Evolutionary conservation across 2,329 filamentous ascomycete species (phyloP).

Genomic region (Penicillium hordei): DNA sequence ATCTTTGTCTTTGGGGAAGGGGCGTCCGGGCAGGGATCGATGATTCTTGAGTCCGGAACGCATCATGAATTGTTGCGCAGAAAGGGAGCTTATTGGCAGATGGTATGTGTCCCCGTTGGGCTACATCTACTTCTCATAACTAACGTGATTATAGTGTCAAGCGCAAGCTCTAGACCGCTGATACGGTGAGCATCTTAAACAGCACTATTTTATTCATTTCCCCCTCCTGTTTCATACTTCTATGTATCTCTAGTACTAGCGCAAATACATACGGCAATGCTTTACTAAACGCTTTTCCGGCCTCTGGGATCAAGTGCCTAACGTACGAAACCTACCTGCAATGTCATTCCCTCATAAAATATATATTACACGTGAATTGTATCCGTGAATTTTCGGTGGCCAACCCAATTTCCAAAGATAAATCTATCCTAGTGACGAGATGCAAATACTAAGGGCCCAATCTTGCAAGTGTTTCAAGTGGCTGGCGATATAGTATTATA

Average conservation of each 20-base stretch:
- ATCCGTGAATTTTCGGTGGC: no score
- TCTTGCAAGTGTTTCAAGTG: no score
- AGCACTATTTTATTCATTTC: not conserved
- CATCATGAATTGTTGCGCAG: constrained; percentile 3
- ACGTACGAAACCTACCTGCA: no score
- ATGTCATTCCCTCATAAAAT: no score
- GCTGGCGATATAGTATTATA: no score
- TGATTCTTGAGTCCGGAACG: constrained; percentile 51
- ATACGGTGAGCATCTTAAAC: not conserved
- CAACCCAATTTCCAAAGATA: no score
- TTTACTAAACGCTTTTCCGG: no score
- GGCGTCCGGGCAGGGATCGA: constrained; percentile 30
- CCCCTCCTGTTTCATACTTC: not conserved
- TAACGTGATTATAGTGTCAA: constrained; percentile 5
- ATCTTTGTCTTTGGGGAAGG: constrained; percentile 65
- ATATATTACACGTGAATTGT: no score
- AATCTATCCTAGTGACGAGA: no score
- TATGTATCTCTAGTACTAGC: not conserved
- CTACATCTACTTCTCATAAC: not conserved
- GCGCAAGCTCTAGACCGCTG: constrained; percentile 1
- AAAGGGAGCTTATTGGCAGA: constrained; percentile 5
- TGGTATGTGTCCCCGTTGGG: not conserved
- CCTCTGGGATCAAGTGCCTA: no score
- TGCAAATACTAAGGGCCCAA: no score
- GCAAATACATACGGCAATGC: no score